Base-by-base conservation (phyloP, 345 rosid genomes). In the Hypericum perforatum region DNA sequence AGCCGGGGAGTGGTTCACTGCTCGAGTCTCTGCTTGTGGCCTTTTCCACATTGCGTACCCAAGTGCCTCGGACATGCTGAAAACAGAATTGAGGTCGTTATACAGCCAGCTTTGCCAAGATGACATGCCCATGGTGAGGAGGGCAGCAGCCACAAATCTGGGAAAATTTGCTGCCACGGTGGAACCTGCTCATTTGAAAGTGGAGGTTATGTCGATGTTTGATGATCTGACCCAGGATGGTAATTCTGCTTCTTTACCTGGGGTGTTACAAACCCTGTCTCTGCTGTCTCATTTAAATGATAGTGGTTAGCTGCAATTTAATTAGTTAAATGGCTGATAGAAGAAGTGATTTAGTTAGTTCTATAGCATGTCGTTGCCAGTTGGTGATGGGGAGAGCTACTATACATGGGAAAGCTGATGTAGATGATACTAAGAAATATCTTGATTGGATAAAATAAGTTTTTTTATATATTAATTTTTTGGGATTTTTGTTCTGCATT, bases 121-220 rank as follows among this genome's bases (percentile, higher is more conserved):
- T 77, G 98, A 86, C 70, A 87, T 87, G 98, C 98, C 96, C 22
- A 91, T 82, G 96, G 98, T 91, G 65, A 79, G 98, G 53, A 91
- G 89, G 74, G 86, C 98, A 52, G 98, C 98, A 39, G 96, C 95
- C 29, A 70, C 92, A 10, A 91, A 87, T 66, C 77, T 91, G 43
- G 96, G 95, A 53, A 91, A 78, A 66, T 87, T 84, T 81, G 96
- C 98, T 71, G 95, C 95, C 8, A 87, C 98, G 11, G 82, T 91
- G 56, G 96, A 91, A 49, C 64, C 80, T 58, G 67, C 84, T 49
- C 79, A 82, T 80, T 73, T 91, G 81, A 91, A 85, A 72, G 56
- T 82, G 39, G 96, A 91, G 37, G 68, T 87, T 65, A 85, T 91
- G 91, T 71, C 90, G 29, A 81, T 87, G 69, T 91, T 85, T 65